Evolutionary conservation across 2,329 filamentous ascomycete species (phyloP).

Genomic region (Claviceps africana): DNA sequence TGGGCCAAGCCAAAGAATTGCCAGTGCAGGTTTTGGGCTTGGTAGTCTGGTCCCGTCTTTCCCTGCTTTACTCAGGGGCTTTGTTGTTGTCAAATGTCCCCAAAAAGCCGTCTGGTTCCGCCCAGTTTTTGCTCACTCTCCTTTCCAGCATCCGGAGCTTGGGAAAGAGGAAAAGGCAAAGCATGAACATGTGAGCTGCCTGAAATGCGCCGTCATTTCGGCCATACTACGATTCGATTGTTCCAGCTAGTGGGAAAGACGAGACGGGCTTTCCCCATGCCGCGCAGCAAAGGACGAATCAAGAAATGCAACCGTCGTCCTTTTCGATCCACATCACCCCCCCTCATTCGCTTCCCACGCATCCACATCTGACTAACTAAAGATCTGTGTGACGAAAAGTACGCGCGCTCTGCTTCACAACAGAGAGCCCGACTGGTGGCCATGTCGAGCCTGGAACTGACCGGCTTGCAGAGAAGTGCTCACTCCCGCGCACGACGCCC

Average conservation of each 20-base stretch:
- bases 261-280: background rate
- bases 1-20: background rate
- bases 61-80: background rate
- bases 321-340: background rate
- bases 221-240: background rate
- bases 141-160: background rate
- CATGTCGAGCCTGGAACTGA: slow-evolving; percentile 16
- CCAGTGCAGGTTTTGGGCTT: background rate
- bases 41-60: background rate
- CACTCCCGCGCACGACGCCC: slow-evolving; percentile 12
- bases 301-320: background rate
- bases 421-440: background rate
- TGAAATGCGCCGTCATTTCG: background rate
- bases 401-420: background rate
- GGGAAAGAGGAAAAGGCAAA: background rate
- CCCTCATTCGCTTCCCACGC: background rate
- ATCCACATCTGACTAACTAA: background rate
- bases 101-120: background rate
- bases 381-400: background rate
- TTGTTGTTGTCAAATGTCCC: background rate
- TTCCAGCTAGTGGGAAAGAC: background rate
- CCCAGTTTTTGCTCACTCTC: background rate
- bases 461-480: slow-evolving; percentile 15
- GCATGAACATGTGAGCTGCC: background rate
- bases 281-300: background rate